These are phyloP conservation scores for Phalaenopsis equestris DNA, from an alignment of 106 monocot species.

Conservation along the genomic window DNA sequence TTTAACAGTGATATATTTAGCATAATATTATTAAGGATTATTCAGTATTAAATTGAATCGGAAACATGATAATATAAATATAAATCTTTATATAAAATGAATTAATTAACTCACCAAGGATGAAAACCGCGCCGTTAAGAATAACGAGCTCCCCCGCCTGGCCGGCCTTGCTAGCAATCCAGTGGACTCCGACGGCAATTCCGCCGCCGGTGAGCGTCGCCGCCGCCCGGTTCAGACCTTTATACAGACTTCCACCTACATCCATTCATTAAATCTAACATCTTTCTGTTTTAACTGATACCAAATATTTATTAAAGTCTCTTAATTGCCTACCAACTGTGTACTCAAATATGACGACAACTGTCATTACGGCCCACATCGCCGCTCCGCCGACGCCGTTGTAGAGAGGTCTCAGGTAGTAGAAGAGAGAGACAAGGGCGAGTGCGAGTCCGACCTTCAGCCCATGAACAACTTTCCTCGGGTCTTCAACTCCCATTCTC, in stretches of 20 bases:
- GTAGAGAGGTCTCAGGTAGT: conserved; percentile 53
- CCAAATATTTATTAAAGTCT: not conserved
- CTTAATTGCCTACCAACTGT: conserved; percentile 33
- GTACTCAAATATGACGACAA: conserved; percentile 53
- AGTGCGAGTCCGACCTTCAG: conserved; percentile 54
- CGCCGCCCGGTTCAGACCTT: conserved; percentile 46
- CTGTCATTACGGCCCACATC: conserved; percentile 70
- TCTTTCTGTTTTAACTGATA: not conserved
- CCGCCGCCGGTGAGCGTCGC: conserved; percentile 39
- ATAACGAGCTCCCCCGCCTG: conserved; percentile 39
- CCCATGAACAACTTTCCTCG: conserved; percentile 36
- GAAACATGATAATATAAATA: not conserved
- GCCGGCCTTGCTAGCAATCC: conserved; percentile 39
- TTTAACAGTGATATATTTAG: too few relatives aligned
- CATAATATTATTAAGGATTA: too few relatives aligned
- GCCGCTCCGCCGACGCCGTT: conserved; percentile 48
- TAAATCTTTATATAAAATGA: too few relatives aligned
- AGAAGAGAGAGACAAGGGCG: conserved; percentile 44
- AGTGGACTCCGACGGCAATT: conserved; percentile 54
- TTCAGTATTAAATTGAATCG: too few relatives aligned
- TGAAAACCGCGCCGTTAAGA: conserved; percentile 36
- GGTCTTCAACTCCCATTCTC: conserved; percentile 39
- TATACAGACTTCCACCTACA: conserved; percentile 57
- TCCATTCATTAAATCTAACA: not conserved
- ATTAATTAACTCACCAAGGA: conserved; percentile 35